phyloP scores from a whole-genome alignment of 257 asterid genomes.

The Solanum etuberosum region DNA sequence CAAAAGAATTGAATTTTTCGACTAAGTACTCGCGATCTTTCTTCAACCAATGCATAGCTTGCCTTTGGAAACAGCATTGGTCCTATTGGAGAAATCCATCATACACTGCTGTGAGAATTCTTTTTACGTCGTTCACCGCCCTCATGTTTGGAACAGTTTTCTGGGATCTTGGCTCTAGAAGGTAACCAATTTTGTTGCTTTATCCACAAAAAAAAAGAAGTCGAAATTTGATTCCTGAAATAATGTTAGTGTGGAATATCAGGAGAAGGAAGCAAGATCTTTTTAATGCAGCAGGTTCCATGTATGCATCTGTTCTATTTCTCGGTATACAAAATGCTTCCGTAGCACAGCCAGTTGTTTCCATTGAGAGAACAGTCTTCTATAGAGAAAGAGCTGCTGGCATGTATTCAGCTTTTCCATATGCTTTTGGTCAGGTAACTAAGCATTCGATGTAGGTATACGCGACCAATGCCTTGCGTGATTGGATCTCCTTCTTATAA shows the following conservation, averaged over 20 bases:
- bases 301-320: slow-evolving; percentile 62
- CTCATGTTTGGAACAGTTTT: slow-evolving; percentile 65
- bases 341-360: slow-evolving; percentile 70
- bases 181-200: slow-evolving; percentile 8
- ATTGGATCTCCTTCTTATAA: neutral
- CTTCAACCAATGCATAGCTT: slow-evolving; percentile 37
- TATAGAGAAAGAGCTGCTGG: slow-evolving; percentile 37
- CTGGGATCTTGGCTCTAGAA: slow-evolving; percentile 62
- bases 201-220: neutral
- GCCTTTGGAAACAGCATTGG: slow-evolving; percentile 30
- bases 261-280: slow-evolving; percentile 57
- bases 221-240: neutral
- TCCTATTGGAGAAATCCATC: slow-evolving; percentile 81
- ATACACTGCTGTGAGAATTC: slow-evolving; percentile 60
- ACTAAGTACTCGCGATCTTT: slow-evolving; percentile 49
- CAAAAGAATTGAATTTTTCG: slow-evolving; percentile 40
- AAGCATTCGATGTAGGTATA: neutral
- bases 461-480: neutral
- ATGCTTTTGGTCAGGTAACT: slow-evolving; percentile 65
- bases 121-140: slow-evolving; percentile 55
- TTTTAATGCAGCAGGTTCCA: slow-evolving; percentile 76
- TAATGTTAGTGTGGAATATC: neutral
- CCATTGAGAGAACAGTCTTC: slow-evolving; percentile 66
- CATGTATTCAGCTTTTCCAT: slow-evolving; percentile 60
- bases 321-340: slow-evolving; percentile 58